Base-by-base conservation (phyloP, 768 basidiomycete genomes). In the Pleurotus djamor region DNA sequence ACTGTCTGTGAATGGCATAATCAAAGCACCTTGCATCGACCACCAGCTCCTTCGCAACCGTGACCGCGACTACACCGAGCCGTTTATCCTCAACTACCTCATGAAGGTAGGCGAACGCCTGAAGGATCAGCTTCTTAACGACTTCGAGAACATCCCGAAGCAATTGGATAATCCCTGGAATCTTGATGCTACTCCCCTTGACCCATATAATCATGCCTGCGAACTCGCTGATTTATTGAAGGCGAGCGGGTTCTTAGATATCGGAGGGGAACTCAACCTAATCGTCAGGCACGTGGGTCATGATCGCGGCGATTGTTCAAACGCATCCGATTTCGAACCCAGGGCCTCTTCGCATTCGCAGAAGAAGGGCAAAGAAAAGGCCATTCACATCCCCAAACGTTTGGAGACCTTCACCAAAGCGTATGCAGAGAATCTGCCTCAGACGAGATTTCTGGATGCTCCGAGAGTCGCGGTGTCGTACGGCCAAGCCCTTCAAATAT, bases 91-190 rank as follows among this genome's bases (percentile, higher is more conserved):
- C n/a, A n/a, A n/a, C n/a, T 63, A 57, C 4, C 70, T 91, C 45
- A 67, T 69, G 13, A 55, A 58, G 0, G 78, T 77, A 8, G 88
- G 83, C 0, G 59, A 68, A 3, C 60, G 34, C 0, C 70, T 82
- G 36, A 71, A 68, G 0, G 67, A 73, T 0, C 66, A 74, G 5
- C 66, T 78, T 0, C 68, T 82, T 1, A 4, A n/a, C 0, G 38
- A 66, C 5, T 87, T 47, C n/a, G 45, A 82, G 47, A 69, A 73
- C 21, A 37, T 58, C 0, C 60, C 69, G 52, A 57, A 60, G 6
- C 49, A 52, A 13, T 37, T 4, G 2, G 52, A 4, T 2, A 60
- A 65, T 35, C 14, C 57, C 1, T 47, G 41, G 1, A 69, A 76
- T 13, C 34, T 10, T 9, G 76, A 77, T 58, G 44, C 52, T 1